Conservation (phyloP, 139 green algal genomes). For the Coelastrella sp. region DNA sequence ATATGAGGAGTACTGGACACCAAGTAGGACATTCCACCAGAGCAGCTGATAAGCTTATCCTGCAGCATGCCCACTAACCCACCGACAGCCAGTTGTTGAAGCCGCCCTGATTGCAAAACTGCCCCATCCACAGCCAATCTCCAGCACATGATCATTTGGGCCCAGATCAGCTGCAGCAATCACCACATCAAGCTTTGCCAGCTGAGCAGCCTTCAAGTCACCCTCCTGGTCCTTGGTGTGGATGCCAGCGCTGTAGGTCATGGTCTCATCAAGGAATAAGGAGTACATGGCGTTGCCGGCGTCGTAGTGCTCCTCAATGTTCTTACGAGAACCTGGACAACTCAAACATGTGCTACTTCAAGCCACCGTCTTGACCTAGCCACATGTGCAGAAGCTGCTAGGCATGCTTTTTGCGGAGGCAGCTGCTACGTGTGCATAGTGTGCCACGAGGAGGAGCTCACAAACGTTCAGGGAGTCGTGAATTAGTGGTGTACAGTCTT, state of each 20-base stretch:
- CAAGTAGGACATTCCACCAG: no score
- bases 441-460: no score
- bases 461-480: no score
- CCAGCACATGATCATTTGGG: conserved; percentile 85
- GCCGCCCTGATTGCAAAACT: conserved; percentile 89
- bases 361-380: no score
- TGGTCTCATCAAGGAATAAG: conserved; percentile 93
- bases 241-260: conserved; percentile 95
- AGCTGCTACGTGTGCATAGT: no score
- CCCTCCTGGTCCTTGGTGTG: conserved; percentile 51
- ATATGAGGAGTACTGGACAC: no score
- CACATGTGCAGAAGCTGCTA: no score
- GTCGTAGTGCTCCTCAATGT: conserved; percentile 99
- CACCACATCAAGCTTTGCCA: conserved; percentile 90
- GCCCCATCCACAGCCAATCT: conserved; percentile 99
- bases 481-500: no score
- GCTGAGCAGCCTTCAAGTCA: conserved; percentile 70
- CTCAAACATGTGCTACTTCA: no score
- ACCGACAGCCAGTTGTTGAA: conserved; percentile 71
- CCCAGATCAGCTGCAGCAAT: conserved; percentile 59
- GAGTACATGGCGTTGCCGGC: conserved; percentile 95
- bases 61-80: conserved; percentile 4
- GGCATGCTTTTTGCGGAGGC: no score
- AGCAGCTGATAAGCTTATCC: no score
- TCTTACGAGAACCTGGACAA: conserved; percentile 75